A percentile compares a stretch with the other conserved stretches of the same genome.
Conservation (phyloP, 169 alveolate species). For the Amoebophrya sp. region DNA sequence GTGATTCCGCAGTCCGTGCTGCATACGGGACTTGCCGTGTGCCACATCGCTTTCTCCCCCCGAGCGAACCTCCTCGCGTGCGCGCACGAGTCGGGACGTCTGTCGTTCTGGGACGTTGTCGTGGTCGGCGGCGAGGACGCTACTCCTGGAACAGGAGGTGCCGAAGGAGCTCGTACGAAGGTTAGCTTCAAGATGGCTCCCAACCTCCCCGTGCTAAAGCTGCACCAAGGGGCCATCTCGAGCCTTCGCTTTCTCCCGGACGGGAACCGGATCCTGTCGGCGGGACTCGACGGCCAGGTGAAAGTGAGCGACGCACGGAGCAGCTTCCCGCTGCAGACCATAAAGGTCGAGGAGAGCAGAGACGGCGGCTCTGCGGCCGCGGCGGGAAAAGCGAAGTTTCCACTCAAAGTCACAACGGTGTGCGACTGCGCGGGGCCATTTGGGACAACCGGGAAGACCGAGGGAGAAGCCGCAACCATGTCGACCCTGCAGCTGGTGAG, state of each 20-base stretch:
- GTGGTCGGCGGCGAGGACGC: too few relatives aligned
- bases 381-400: too few relatives aligned
- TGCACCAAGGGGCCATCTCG: neutral
- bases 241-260: neutral
- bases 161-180: too few relatives aligned
- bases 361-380: too few relatives aligned
- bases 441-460: too few relatives aligned
- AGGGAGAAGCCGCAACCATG: too few relatives aligned
- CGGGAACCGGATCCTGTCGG: neutral
- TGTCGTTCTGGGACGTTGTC: neutral
- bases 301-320: neutral
- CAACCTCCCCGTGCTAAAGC: neutral
- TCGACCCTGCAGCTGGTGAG: too few relatives aligned
- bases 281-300: neutral
- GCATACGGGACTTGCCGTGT: neutral
- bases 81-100: neutral
- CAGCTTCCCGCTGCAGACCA: neutral
- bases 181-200: neutral
- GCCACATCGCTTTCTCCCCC: neutral
- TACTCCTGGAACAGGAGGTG: neutral
- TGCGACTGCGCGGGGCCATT: too few relatives aligned
- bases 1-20: neutral
- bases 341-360: neutral
- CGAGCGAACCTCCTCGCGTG: neutral
- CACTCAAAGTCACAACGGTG: too few relatives aligned